Percentiles rank a stretch among this genome's conserved stretches.
These are phyloP conservation scores for Ilex aquifolium DNA, from an alignment of 257 asterid species.

Conservation along the genomic window DNA sequence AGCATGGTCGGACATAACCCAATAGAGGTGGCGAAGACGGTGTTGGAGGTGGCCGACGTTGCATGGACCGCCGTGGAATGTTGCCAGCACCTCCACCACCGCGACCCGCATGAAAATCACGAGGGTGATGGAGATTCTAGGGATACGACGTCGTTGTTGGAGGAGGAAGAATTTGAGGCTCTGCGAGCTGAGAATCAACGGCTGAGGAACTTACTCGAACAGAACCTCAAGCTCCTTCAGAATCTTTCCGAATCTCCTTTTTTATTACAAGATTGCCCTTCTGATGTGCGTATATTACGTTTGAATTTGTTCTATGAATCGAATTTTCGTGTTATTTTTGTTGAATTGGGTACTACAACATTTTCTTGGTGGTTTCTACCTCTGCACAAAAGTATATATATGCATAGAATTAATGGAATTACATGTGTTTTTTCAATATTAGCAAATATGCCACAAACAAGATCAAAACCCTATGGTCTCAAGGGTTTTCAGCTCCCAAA, in stretches of 20 bases:
- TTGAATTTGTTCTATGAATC: background rate
- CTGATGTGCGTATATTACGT: constrained; percentile 48
- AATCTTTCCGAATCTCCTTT: constrained; percentile 48
- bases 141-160: background rate
- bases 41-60: constrained; percentile 88
- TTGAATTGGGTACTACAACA: too few species aligned
- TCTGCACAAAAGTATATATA: too few species aligned
- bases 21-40: constrained; percentile 79
- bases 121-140: constrained; percentile 3
- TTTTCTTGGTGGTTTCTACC: too few species aligned
- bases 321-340: background rate
- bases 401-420: too few species aligned
- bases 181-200: constrained; percentile 64
- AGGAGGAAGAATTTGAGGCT: constrained; percentile 33
- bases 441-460: too few species aligned
- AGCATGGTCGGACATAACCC: constrained; percentile 27
- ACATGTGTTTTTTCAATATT: too few species aligned
- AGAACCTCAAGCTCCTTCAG: constrained; percentile 56
- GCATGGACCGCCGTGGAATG: constrained; percentile 79
- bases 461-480: too few species aligned
- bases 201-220: constrained; percentile 64
- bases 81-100: constrained; percentile 44
- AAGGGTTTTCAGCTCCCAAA: too few species aligned
- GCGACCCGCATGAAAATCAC: constrained; percentile 14
- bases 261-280: constrained; percentile 48